phyloP scores from a whole-genome alignment of 768 basidiomycete genomes.

The Neoboletus magnificus region DNA sequence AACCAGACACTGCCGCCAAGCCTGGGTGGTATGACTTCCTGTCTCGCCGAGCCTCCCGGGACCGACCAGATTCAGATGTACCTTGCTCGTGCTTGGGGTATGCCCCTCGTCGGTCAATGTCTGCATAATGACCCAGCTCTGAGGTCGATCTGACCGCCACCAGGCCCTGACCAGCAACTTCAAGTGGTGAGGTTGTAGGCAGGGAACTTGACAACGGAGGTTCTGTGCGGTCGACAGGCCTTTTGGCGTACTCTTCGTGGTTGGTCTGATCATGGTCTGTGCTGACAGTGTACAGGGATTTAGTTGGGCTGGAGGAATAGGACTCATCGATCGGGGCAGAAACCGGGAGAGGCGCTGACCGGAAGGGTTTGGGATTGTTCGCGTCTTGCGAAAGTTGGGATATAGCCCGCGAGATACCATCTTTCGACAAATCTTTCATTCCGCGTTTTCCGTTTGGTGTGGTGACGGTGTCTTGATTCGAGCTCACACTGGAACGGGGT shows the following conservation, averaged over 20 bases:
- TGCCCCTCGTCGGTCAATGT: conserved; percentile 43
- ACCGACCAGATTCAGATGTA: conserved; percentile 55
- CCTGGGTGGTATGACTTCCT: conserved; percentile 67
- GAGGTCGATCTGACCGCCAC: conserved; percentile 62
- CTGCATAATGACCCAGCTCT: conserved; percentile 78
- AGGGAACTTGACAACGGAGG: conserved; percentile 62
- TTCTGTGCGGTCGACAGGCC: conserved; percentile 47
- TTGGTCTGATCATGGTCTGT: conserved; percentile 25
- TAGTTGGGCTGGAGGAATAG: conserved; percentile 52
- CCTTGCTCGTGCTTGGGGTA: conserved; percentile 38
- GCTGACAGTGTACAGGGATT: conserved; percentile 46
- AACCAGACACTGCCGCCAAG: conserved; percentile 46
- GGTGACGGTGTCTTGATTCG: conserved; percentile 29
- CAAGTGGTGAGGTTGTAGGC: conserved; percentile 47
- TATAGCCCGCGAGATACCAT: conserved; percentile 57
- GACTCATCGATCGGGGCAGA: conserved; percentile 23
- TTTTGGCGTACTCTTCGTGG: conserved; percentile 33
- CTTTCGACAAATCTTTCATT: conserved; percentile 49
- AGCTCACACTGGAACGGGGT: conserved; percentile 58
- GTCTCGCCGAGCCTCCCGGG: conserved; percentile 46
- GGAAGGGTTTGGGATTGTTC: conserved; percentile 58
- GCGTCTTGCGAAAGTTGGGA: conserved; percentile 54
- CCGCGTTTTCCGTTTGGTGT: conserved; percentile 32
- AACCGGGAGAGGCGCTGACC: conserved; percentile 34
- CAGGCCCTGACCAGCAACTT: conserved; percentile 29